Evolutionary conservation across 2,329 filamentous ascomycete genomes (phyloP).

Genomic region (Pezicula neosporulosa): DNA sequence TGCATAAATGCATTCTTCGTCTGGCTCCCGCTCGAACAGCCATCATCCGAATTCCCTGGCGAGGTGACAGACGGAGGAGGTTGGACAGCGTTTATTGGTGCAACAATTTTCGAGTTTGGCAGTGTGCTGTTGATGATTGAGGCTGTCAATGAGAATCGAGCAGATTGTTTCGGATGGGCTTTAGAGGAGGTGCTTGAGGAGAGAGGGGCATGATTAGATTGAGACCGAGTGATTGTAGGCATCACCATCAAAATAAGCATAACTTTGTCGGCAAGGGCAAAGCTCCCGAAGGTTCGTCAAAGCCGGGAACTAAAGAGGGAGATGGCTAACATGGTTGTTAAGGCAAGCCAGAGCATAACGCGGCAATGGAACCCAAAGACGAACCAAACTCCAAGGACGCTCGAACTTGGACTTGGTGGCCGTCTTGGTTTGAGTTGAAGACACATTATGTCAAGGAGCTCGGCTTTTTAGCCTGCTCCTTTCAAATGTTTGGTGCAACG

Average conservation of each 20-base stretch:
- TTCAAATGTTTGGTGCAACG: conserved; percentile 55
- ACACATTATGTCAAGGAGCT: conserved; percentile 59
- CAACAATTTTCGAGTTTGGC: conserved; percentile 63
- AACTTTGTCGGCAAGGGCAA: conserved; percentile 33
- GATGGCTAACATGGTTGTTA: conserved; percentile 7
- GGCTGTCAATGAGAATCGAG: conserved; percentile 63
- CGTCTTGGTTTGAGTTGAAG: conserved; percentile 50
- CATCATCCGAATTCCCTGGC: conserved; percentile 47
- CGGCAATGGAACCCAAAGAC: conserved; percentile 10
- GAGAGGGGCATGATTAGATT: conserved; percentile 17
- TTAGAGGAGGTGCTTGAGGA: conserved; percentile 47
- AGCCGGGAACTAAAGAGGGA: background rate
- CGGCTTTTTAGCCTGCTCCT: conserved; percentile 57
- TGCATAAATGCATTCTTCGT: conserved; percentile 61
- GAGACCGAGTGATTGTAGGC: conserved; percentile 27
- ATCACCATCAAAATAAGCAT: conserved; percentile 37
- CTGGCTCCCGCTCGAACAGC: conserved; percentile 54
- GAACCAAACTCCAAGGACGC: conserved; percentile 9
- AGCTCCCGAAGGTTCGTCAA: conserved; percentile 9
- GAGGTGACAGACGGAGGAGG: conserved; percentile 55
- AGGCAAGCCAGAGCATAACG: conserved; percentile 10
- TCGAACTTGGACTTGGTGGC: conserved; percentile 55
- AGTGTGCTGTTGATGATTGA: conserved; percentile 62
- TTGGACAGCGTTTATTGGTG: conserved; percentile 62
- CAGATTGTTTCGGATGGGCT: conserved; percentile 68